A percentile compares a stretch with the other conserved stretches of the same genome.
phyloP scores from a whole-genome alignment of 2,329 filamentous ascomycete species.

The Aspergillus amoenus region DNA sequence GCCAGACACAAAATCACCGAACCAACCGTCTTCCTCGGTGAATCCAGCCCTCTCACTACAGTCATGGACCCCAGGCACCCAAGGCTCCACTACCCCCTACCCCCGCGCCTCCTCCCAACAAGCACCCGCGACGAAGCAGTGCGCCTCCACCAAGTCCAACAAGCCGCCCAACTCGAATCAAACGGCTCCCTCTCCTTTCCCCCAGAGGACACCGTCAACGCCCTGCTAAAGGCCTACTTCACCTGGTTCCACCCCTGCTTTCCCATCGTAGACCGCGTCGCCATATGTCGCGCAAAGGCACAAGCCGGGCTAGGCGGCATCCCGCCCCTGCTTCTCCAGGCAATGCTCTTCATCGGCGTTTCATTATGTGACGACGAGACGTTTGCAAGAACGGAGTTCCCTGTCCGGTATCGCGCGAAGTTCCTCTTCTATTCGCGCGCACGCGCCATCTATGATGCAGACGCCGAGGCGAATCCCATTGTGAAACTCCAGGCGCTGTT shows the following conservation, averaged over 20 bases:
- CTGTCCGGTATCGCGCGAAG: constrained; percentile 52
- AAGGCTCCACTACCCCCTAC: constrained; percentile 39
- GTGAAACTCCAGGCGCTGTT: constrained; percentile 54
- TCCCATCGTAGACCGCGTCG: constrained; percentile 52
- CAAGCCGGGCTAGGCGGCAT: constrained; percentile 25
- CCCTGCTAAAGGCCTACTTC: constrained; percentile 54
- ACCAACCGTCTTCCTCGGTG: constrained; percentile 46
- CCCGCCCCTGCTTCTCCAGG: constrained; percentile 53
- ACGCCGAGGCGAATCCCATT: constrained; percentile 53
- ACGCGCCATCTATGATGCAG: constrained; percentile 54
- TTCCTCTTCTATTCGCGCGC: constrained; percentile 52
- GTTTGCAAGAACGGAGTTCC: constrained; percentile 48
- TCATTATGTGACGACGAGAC: constrained; percentile 53
- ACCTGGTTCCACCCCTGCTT: constrained; percentile 59
- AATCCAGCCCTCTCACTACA: constrained; percentile 51
- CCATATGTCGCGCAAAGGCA: constrained; percentile 42
- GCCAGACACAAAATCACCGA: constrained; percentile 1
- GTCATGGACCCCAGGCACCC: constrained; percentile 43
- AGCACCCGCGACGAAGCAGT: constrained; percentile 20
- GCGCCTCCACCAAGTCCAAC: constrained; percentile 28
- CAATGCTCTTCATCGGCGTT: constrained; percentile 56
- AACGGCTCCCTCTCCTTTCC: constrained; percentile 50
- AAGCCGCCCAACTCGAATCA: constrained; percentile 38
- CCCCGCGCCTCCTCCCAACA: constrained; percentile 18
- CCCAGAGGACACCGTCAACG: constrained; percentile 41